Evolutionary conservation across 192 early-diverging fungal species (phyloP), one percentile per base, ranked within the genome.

Genomic region (Backusella morwellensis): DNA sequence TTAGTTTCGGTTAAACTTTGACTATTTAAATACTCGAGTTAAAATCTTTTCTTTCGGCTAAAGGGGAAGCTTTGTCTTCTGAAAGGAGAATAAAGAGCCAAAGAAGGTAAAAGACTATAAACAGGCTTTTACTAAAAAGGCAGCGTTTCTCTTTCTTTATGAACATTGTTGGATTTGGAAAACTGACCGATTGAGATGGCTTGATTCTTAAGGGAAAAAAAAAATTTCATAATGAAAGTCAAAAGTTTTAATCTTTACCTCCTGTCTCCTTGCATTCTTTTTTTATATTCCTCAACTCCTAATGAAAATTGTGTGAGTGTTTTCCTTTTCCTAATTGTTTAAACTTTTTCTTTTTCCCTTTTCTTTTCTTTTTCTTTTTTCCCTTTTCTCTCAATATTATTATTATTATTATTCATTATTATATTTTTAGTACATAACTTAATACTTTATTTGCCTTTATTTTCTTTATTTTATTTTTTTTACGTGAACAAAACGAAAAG

Each of bases 241-340:
- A 63, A 63, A 50, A 63, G 56, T 63, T 63, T 63, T 63, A 63
- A 63, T 63, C 56, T 63, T 63, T 63, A 63, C 21, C 56, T 63
- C 56, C 56, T 63, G 56, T 11, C 56, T 63, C 56, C 56, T 63
- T 63, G 56, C 14, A 63, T 63, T 63, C 56, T 63, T 63, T 63
- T 63, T 63, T 63, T 63, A 63, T 63, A 63, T 63, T 63, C 56
- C 11, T 63, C 56, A 63, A 63, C 56, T 63, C 56, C 56, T 63
- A 63, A 63, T 29, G 56, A 32, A 63, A 29, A 26, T 3, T 44
- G 42, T 44, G 42, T 44, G 42, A 1, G 42, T 44, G 42, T 44
- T 14, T 56, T 56, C 54, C 1, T 56, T 56, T 23, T 56, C 54
- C n/a, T 56, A 7, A 6, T 23, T 54, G n/a, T 56, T 56, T 56